These are phyloP conservation scores for Przewalskia tangutica DNA, from an alignment of 257 asterid species.

Conservation along the genomic window DNA sequence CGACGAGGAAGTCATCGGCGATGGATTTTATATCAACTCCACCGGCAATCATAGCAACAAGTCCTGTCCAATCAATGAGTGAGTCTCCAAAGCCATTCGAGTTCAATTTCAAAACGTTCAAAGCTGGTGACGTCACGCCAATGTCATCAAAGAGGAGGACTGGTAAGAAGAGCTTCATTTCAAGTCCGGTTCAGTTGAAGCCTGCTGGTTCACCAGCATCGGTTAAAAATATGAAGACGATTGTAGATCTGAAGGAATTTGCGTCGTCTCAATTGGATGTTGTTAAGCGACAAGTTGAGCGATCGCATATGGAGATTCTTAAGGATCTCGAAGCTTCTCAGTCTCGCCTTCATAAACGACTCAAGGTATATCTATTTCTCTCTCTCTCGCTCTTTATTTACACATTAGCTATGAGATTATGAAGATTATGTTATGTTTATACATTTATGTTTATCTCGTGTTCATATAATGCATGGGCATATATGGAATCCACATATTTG, in stretches of 20 bases:
- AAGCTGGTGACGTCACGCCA: conserved; percentile 14
- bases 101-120: conserved; percentile 30
- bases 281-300: not conserved
- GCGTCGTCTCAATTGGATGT: conserved; percentile 23
- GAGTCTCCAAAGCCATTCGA: conserved; percentile 43
- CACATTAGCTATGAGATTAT: not conserved
- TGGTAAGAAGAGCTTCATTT: conserved; percentile 13
- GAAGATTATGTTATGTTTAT: not conserved
- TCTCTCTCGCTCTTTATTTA: not conserved
- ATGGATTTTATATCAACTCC: conserved; percentile 26
- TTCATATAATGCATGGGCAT: not conserved
- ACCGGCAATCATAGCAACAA: conserved; percentile 15
- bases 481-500: too few relatives aligned
- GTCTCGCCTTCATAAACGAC: conserved; percentile 68
- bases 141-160: conserved; percentile 29
- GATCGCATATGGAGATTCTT: conserved; percentile 56
- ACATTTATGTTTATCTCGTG: not conserved
- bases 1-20: conserved; percentile 37
- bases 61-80: conserved; percentile 33
- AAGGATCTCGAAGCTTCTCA: conserved; percentile 71
- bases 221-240: conserved; percentile 32
- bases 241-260: conserved; percentile 63
- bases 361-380: conserved; percentile 31
- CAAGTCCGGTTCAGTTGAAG: conserved; percentile 29
- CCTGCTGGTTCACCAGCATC: conserved; percentile 27